Conservation (phyloP, 2,329 filamentous ascomycete species). For the Trichophaea hybrida region DNA sequence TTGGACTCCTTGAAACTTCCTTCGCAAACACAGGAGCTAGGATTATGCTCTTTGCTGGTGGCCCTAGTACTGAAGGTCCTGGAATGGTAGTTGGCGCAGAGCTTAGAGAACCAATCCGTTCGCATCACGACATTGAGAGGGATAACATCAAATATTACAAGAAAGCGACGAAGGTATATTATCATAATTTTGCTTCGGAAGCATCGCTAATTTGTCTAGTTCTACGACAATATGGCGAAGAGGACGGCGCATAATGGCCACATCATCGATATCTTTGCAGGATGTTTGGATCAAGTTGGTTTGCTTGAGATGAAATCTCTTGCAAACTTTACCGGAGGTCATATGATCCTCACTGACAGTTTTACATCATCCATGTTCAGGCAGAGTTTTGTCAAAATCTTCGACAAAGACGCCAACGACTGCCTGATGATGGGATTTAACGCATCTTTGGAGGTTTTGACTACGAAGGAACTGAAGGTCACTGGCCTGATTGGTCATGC, state of each 20-base stretch:
- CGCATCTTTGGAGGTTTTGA: slow-evolving; percentile 84
- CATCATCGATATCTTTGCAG: slow-evolving; percentile 93
- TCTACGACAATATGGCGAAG: slow-evolving; percentile 90
- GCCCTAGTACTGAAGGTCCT: slow-evolving; percentile 86
- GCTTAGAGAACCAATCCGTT: slow-evolving; percentile 88
- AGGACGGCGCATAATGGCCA: slow-evolving; percentile 92
- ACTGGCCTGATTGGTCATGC: slow-evolving; percentile 95
- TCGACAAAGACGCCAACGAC: slow-evolving; percentile 90
- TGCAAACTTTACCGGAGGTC: slow-evolving; percentile 87
- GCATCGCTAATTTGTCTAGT: slow-evolving; percentile 39
- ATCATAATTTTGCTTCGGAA: slow-evolving; percentile 21
- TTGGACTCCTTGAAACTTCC: slow-evolving; percentile 80
- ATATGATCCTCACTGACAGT: slow-evolving; percentile 96
- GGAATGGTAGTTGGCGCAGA: slow-evolving; percentile 95
- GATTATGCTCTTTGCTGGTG: slow-evolving; percentile 95
- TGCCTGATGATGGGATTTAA: slow-evolving; percentile 98
- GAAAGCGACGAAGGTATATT: slow-evolving; percentile 63
- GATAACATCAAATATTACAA: slow-evolving; percentile 99
- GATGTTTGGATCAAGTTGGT: slow-evolving; percentile 93
- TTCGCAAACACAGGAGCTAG: slow-evolving; percentile 91
- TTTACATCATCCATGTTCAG: slow-evolving; percentile 99
- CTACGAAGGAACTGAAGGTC: slow-evolving; percentile 95
- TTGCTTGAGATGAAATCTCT: slow-evolving; percentile 96
- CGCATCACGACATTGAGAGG: slow-evolving; percentile 94
- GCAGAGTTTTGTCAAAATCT: slow-evolving; percentile 91